Base-by-base conservation (phyloP, 148 eudicot genomes). In the Chenopodium suecicum region DNA sequence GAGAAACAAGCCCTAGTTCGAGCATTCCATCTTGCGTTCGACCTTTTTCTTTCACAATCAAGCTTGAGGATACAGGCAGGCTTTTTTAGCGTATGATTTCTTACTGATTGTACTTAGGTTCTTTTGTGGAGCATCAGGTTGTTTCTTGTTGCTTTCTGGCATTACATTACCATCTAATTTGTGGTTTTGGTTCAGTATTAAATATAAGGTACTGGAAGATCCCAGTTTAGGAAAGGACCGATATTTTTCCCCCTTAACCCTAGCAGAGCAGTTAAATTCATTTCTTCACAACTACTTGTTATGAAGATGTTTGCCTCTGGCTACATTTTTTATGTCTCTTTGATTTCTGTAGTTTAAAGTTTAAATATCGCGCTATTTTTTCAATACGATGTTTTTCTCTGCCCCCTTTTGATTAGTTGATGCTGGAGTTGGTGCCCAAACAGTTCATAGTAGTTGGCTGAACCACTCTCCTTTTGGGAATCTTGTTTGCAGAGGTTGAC, bases 51-150 rank as follows among this genome's bases (percentile, higher is more conserved):
- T 79, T 78, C 70, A 29, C 77, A 48, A 82, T 84, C 83, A 82
- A 79, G 87, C 86, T 85, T 52, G 86, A 91, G 78, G 90, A 89
- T 84, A 88, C 89, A 80, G 84, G 81, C 86, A 77, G 85, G 83
- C 78, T 77, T 74, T 82, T 72, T 76, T 87, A 72, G 82, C 79
- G 82, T 76, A 83, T 84, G 78, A 80, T 77, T 79, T 77, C 76
- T 64, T 73, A 82, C 76, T 67, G 83, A 69, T 79, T 77, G 86
- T 83, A 75, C 79, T 79, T 56, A 74, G 88, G 77, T 88, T 78
- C 83, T 75, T 67, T 81, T 82, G 64, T 78, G 84, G 79, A 78
- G 82, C 83, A 71, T 86, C 81, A 63, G 91, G 85, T 84, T 88
- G 89, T 81, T 85, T 70, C 83, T 86, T 76, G 75, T 77, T 70